Base-by-base conservation (phyloP, 176 grass and related monocot genomes). In the Oryza glaberrima region DNA sequence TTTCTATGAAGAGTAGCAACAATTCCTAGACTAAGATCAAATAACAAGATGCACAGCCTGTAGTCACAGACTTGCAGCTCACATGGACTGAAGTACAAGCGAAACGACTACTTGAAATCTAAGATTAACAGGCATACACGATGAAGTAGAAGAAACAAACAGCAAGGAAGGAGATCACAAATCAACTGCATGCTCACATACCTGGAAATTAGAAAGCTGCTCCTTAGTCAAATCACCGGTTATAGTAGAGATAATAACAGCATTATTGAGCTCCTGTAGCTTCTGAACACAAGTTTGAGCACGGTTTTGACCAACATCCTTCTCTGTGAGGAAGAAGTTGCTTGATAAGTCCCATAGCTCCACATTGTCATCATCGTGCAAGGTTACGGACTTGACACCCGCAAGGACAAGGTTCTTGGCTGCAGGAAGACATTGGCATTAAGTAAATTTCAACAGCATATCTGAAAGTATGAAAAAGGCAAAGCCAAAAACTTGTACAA, bases 391-490 rank as follows among this genome's bases (percentile, higher is more conserved):
- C 71, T 92, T 97, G 12, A 97, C 94, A 77, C 94, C 91, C 14
- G 91, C 94, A 40, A 97, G 94, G 79, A 77, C 94, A 81, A 52
- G 88, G 82, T 97, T 97, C 76, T 97, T 97, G 75, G 92, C 95
- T 97, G 88, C 79, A 89, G 35, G 23, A 52, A 83, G 32, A 86
- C 19, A 67, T 56, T 16, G 0, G 6, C n/a, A 69, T 25, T 47
- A 69, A 69, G 70, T 13, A 72, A 44, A 64, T 77, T 26, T 26
- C 17, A 46, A 78, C 0, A 69, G 4, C 51, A 63, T 64, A 38
- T 38, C 4, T 3, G 7, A 23, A 36, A 72, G 3, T 16, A 15
- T 16, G 36, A 30, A 78, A 15, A 22, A 82, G 19, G 19, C 44
- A 87, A 61, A 69, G 16, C 61, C 45, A 61, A 84, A 48, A 7